Conservation (phyloP, 768 basidiomycete species). For the Boletus speciosus region DNA sequence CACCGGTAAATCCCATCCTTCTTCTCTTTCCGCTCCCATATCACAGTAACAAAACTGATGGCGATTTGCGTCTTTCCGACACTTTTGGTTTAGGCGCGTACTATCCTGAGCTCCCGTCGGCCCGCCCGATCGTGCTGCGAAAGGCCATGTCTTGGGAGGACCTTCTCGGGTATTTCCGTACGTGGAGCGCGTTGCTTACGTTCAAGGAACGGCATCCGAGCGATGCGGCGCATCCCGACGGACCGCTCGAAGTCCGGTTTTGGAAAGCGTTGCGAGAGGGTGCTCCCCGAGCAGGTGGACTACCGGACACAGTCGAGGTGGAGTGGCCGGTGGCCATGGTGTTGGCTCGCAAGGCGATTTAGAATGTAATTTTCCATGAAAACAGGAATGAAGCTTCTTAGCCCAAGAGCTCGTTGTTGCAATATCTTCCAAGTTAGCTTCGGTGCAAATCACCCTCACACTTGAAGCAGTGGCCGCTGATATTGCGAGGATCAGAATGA, state of each 20-base stretch:
- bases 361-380: too few species aligned
- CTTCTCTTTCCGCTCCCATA: neutral
- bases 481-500: too few species aligned
- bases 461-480: too few species aligned
- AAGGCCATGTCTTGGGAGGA: conserved; percentile 63
- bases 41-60: neutral
- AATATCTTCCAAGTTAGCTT: too few species aligned
- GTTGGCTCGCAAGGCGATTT: conserved; percentile 11
- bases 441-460: too few species aligned
- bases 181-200: conserved; percentile 66
- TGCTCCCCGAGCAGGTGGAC: conserved; percentile 23
- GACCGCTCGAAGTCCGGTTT: conserved; percentile 64
- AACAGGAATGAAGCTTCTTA: too few species aligned
- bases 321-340: conserved; percentile 40
- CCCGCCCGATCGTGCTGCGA: conserved; percentile 47
- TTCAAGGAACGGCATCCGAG: conserved; percentile 62
- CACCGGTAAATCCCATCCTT: conserved; percentile 38
- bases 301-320: conserved; percentile 31
- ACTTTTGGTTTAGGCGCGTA: conserved; percentile 34
- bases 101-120: conserved; percentile 36
- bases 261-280: conserved; percentile 51
- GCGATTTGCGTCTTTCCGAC: neutral
- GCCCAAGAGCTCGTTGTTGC: too few species aligned
- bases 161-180: conserved; percentile 64
- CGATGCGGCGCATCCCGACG: conserved; percentile 46